Evolutionary conservation across 345 rosid species (phyloP).

Genomic region (Passiflora organensis): DNA sequence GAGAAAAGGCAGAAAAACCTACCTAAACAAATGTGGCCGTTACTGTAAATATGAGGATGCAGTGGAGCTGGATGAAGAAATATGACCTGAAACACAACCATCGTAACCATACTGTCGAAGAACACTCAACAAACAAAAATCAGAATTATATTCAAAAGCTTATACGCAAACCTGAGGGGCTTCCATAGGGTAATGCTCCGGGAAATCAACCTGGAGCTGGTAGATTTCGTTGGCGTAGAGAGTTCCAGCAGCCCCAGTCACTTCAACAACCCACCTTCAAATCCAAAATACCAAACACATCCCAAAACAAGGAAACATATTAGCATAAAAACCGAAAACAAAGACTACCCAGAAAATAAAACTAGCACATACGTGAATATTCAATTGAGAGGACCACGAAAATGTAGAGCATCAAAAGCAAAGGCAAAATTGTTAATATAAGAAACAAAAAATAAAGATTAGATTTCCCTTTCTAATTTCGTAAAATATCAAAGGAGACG

Average conservation of each 20-base stretch:
- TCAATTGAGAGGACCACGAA: too few relatives aligned
- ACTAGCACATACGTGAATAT: too few relatives aligned
- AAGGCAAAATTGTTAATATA: too few relatives aligned
- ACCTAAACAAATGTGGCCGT: constrained; percentile 98
- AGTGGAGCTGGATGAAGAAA: constrained; percentile 87
- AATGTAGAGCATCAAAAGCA: not conserved
- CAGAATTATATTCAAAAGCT: too few relatives aligned
- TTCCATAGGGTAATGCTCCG: constrained; percentile 98
- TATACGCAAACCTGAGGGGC: constrained; percentile 69
- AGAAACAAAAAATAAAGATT: too few relatives aligned
- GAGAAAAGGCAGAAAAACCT: constrained; percentile 2
- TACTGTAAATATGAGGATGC: constrained; percentile 97
- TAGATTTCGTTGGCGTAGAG: constrained; percentile 76
- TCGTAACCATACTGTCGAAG: not conserved
- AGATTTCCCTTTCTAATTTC: not conserved
- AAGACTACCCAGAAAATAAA: not conserved
- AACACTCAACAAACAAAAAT: not conserved
- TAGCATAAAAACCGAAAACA: not conserved
- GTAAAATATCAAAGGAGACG: constrained; percentile 7
- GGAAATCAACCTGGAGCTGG: constrained; percentile 98
- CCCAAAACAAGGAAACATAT: not conserved
- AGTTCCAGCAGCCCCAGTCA: constrained; percentile 82
- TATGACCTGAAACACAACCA: constrained; percentile 47
- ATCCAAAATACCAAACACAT: not conserved
- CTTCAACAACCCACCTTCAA: constrained; percentile 88